Evolutionary conservation across 306 rosid species (phyloP).

Genomic region (Adenanthera pavonina): DNA sequence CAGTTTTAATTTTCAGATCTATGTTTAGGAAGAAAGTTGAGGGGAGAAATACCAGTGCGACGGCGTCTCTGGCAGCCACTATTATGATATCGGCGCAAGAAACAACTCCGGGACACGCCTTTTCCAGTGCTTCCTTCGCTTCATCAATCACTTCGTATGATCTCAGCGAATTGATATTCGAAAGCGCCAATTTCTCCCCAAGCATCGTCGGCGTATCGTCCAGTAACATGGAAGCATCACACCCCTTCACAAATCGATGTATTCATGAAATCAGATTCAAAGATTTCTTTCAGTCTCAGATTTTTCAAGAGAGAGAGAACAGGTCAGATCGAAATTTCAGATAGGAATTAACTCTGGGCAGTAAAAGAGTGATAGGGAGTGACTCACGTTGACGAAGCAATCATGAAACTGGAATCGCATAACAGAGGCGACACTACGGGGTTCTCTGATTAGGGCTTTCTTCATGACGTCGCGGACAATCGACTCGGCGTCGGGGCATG

Average conservation of each 20-base stretch:
- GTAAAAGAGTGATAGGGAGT: not conserved
- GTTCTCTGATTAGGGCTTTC: conserved; percentile 61
- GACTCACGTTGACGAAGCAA: conserved; percentile 76
- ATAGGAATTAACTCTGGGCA: not conserved
- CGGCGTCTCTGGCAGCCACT: conserved; percentile 91
- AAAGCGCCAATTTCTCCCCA: conserved; percentile 79
- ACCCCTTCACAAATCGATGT: conserved; percentile 61
- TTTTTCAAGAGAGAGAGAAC: no score
- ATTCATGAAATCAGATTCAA: not conserved
- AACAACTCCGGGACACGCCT: conserved; percentile 72
- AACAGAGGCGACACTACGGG: conserved; percentile 84
- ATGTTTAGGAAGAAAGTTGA: not conserved
- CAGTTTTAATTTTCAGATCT: not conserved
- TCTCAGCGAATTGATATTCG: conserved; percentile 82
- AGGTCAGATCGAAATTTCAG: not conserved
- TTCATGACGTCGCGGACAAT: conserved; percentile 69
- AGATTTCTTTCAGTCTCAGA: not conserved
- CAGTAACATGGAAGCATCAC: conserved; percentile 87
- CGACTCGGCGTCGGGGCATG: conserved; percentile 69
- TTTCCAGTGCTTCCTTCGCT: conserved; percentile 68
- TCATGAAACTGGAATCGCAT: conserved; percentile 93
- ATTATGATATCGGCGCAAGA: conserved; percentile 91
- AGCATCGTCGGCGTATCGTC: conserved; percentile 84
- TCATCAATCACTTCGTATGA: conserved; percentile 83
- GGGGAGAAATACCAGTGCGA: conserved; percentile 53